phyloP scores from a whole-genome alignment of 805 yeast genomes.

The Hanseniaspora mollemarum region DNA sequence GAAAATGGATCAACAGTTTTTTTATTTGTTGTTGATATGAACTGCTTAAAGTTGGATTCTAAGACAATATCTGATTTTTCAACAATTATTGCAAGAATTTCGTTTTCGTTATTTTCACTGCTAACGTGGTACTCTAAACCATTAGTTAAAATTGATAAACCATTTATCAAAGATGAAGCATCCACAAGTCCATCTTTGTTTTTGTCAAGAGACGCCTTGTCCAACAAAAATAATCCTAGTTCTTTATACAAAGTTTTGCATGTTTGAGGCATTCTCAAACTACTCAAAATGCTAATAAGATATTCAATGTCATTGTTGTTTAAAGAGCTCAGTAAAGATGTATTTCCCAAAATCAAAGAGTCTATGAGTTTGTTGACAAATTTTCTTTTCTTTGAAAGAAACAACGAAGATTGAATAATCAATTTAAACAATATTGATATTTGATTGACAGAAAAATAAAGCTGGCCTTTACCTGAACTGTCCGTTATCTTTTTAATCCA shows the following conservation, averaged over 20 bases:
- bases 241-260: conserved; percentile 5
- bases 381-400: neutral
- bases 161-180: conserved; percentile 5
- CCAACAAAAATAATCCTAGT: conserved; percentile 6
- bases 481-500: neutral
- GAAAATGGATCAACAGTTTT: neutral
- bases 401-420: neutral
- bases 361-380: neutral
- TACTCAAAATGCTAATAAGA: conserved; percentile 4
- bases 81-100: neutral
- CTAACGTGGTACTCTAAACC: conserved; percentile 4
- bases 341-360: neutral
- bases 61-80: conserved; percentile 6
- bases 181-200: neutral
- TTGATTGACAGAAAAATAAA: neutral
- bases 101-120: neutral
- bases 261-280: conserved; percentile 6
- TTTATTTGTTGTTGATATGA: neutral
- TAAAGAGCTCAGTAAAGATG: neutral
- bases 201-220: neutral
- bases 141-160: conserved; percentile 7
- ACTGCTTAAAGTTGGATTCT: conserved; percentile 6
- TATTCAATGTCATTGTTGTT: conserved; percentile 15
- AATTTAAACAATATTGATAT: conserved; percentile 3
- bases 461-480: neutral